Evolutionary conservation across 768 basidiomycete genomes (phyloP), one percentile per base, ranked within the genome.

Genomic region (Lactarius quietus): DNA sequence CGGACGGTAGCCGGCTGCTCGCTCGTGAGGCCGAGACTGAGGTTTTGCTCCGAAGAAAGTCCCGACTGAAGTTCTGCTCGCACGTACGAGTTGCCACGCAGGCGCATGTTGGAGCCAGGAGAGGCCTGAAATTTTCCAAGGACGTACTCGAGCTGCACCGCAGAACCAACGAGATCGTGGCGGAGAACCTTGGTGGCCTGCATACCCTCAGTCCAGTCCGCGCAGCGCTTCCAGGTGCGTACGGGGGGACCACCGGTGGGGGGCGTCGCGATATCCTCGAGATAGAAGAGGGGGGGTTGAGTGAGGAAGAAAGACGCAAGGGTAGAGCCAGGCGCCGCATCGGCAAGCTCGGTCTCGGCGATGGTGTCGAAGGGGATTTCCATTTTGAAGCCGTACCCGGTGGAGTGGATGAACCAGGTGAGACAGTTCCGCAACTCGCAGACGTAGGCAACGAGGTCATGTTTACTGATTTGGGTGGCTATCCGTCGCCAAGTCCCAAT

Each of bases 401-500:
- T 80, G 7, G 88, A 88, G 48, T 86, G 84, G 62, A 93, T 87
- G 74, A 87, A 93, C 92, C 92, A 93, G 5, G 83, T 84, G 33
- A 93, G 76, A 71, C 82, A 86, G 48, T 82, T 84, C 69, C 84
- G 88, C 48, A 73, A 67, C 28, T 92, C 87, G 73, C 83, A 92
- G 15, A 89, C 78, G 74, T 92, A 93, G 2, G 89, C 88, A 38
- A 93, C 80, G 10, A 93, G 80, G 74, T 91, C 90, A 68, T 87
- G 81, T 60, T 82, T 83, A 67, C 75, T 78, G 5, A 77, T 71
- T 28, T 79, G 74, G 43, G 84, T 83, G 1, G 85, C 83, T 45
- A 92, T 84, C 51, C 92, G 86, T 57, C 86, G 83, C 91, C 92
- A 94, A 10, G 81, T 82, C 41, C 92, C 92, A 66, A 94, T 84